Evolutionary conservation across 306 rosid genomes (phyloP).

Genomic region (Dryas drummondii): DNA sequence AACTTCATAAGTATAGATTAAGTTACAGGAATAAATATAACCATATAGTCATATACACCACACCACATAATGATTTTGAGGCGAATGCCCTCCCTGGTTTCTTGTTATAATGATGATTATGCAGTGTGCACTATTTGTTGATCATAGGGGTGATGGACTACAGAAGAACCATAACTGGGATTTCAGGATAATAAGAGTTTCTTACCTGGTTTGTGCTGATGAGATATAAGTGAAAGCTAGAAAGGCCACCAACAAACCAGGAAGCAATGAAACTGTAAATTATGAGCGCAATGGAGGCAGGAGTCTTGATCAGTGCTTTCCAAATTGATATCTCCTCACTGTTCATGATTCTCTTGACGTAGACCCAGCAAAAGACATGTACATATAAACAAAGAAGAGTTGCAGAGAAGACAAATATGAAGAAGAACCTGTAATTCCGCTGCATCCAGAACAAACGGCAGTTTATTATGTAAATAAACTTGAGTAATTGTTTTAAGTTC

Average conservation of each 20-base stretch:
- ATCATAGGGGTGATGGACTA: not conserved
- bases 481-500: not conserved
- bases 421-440: conserved; percentile 79
- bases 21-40: conserved; percentile 1
- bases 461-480: not conserved
- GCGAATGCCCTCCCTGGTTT: not conserved
- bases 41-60: not conserved
- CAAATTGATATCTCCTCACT: conserved; percentile 51
- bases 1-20: not conserved
- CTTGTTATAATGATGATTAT: not conserved
- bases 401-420: conserved; percentile 55
- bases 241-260: conserved; percentile 81
- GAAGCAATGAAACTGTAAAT: conserved; percentile 49
- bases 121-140: not conserved
- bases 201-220: conserved; percentile 72
- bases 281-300: conserved; percentile 61
- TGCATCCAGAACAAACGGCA: conserved; percentile 31
- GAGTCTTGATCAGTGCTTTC: conserved; percentile 70
- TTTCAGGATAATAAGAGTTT: conserved; percentile 13
- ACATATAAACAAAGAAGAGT: conserved; percentile 63
- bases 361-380: conserved; percentile 79
- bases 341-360: conserved; percentile 53
- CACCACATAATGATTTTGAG: not conserved
- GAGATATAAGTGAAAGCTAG: conserved; percentile 66
- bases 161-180: not conserved